Percentiles rank a stretch among this genome's conserved stretches.
Evolutionary conservation across 2,329 filamentous ascomycete genomes (phyloP).

Genomic region (Fusarium scirpi): DNA sequence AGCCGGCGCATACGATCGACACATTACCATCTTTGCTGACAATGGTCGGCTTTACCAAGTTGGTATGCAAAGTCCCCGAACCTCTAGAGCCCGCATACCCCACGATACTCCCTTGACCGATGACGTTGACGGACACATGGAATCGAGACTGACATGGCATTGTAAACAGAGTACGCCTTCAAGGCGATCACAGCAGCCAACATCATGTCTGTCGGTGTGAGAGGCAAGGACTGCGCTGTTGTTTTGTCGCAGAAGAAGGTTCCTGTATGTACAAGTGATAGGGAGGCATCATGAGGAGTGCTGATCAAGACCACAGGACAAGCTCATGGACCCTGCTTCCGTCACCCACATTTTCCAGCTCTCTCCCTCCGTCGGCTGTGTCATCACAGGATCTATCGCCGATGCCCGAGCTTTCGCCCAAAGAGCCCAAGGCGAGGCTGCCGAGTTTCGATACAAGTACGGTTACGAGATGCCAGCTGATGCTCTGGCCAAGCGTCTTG

Average conservation of each 20-base stretch:
- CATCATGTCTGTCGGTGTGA: constrained; percentile 96
- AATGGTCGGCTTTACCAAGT: constrained; percentile 99
- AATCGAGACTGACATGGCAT: constrained; percentile 40
- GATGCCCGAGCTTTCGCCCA: constrained; percentile 94
- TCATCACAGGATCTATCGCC: constrained; percentile 98
- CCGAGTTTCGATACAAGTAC: constrained; percentile 98
- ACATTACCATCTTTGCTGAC: constrained; percentile 99
- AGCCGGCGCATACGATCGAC: constrained; percentile 90
- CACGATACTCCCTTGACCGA: constrained; percentile 29
- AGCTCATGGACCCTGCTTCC: constrained; percentile 96
- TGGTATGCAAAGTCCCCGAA: constrained; percentile 70
- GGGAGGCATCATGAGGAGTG: constrained; percentile 1
- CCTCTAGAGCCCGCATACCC: constrained; percentile 10
- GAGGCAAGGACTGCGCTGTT: constrained; percentile 97
- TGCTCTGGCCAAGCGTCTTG: constrained; percentile 93
- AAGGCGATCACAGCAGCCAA: constrained; percentile 99
- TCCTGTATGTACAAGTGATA: constrained; percentile 72
- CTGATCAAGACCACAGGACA: constrained; percentile 74
- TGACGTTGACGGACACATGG: constrained; percentile 31
- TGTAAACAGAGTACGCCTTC: constrained; percentile 93
- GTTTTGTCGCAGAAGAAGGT: constrained; percentile 99
- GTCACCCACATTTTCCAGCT: constrained; percentile 98
- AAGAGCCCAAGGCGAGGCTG: constrained; percentile 93
- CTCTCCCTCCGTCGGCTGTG: constrained; percentile 94
- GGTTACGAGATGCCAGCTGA: constrained; percentile 99